phyloP scores from a whole-genome alignment of 1,139 yeast species.

The Ogataea hybrid region DNA sequence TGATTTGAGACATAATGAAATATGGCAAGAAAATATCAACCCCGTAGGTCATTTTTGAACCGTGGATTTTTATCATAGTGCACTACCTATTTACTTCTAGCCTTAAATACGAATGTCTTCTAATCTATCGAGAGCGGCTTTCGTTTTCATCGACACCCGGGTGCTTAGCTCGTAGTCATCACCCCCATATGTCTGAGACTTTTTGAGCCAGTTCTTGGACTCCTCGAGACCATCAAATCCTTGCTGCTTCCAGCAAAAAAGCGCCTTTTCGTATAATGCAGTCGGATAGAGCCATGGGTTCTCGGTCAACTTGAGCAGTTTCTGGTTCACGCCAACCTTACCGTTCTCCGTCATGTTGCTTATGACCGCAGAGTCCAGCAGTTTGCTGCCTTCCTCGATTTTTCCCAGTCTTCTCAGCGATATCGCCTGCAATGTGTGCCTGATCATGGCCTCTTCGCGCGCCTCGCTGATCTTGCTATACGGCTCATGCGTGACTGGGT shows the following conservation, averaged over 20 bases:
- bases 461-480: slow-evolving; percentile 42
- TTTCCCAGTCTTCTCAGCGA: slow-evolving; percentile 65
- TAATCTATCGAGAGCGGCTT: slow-evolving; percentile 79
- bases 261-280: slow-evolving; percentile 80
- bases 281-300: slow-evolving; percentile 92
- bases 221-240: slow-evolving; percentile 54
- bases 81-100: not conserved
- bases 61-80: not conserved
- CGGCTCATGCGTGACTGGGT: slow-evolving; percentile 22
- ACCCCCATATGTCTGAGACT: slow-evolving; percentile 69
- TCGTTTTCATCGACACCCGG: slow-evolving; percentile 83
- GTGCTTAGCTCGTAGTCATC: slow-evolving; percentile 94
- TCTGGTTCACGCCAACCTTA: slow-evolving; percentile 21
- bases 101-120: slow-evolving; percentile 32
- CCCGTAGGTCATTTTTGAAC: no score
- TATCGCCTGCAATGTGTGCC: slow-evolving; percentile 62
- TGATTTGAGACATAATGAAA: slow-evolving; percentile 19
- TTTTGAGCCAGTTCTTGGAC: slow-evolving; percentile 66
- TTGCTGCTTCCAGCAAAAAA: slow-evolving; percentile 71
- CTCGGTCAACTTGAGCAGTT: slow-evolving; percentile 47
- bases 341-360: slow-evolving; percentile 29
- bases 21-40: not conserved
- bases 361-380: slow-evolving; percentile 61
- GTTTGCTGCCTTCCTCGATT: slow-evolving; percentile 53
- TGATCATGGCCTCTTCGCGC: slow-evolving; percentile 61